Evolutionary conservation across 768 basidiomycete genomes (phyloP).

Genomic region (Suillus ampliporus): DNA sequence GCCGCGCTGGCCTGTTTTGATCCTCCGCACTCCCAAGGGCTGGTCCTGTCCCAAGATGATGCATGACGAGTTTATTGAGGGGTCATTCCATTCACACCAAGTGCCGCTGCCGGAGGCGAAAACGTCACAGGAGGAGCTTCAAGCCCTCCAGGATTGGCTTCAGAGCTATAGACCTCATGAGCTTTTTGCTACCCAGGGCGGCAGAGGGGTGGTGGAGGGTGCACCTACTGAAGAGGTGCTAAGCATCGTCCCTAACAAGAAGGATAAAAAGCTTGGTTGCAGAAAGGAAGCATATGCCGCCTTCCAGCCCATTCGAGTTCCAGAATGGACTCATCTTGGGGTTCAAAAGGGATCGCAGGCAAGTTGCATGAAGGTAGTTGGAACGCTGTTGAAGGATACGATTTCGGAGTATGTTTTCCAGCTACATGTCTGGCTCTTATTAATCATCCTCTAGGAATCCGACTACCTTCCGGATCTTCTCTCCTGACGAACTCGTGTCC

Average conservation of each 20-base stretch:
- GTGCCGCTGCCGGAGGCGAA: constrained; percentile 82
- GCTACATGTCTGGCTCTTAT: background rate
- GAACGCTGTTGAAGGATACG: constrained; percentile 60
- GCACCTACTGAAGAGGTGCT: constrained; percentile 59
- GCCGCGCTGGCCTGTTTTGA: constrained; percentile 90
- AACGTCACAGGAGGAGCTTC: constrained; percentile 66
- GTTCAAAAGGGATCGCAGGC: constrained; percentile 60
- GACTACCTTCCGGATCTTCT: constrained; percentile 83
- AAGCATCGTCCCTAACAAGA: constrained; percentile 58
- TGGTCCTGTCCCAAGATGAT: constrained; percentile 71
- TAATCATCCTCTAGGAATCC: constrained; percentile 60
- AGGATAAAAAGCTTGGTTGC: constrained; percentile 71
- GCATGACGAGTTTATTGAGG: constrained; percentile 76
- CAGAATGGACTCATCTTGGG: constrained; percentile 65
- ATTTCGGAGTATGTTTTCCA: constrained; percentile 51
- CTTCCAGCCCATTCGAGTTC: constrained; percentile 64
- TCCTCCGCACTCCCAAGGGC: constrained; percentile 87
- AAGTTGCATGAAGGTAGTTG: constrained; percentile 80
- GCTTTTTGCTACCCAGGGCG: constrained; percentile 53
- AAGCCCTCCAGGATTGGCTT: constrained; percentile 73
- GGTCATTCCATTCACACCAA: constrained; percentile 87
- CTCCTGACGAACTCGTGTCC: constrained; percentile 85
- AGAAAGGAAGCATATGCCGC: constrained; percentile 68
- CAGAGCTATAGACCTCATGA: constrained; percentile 70
- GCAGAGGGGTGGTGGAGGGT: constrained; percentile 43